phyloP scores from a whole-genome alignment of 1,139 yeast species.

The Yamadazyma dendronema region DNA sequence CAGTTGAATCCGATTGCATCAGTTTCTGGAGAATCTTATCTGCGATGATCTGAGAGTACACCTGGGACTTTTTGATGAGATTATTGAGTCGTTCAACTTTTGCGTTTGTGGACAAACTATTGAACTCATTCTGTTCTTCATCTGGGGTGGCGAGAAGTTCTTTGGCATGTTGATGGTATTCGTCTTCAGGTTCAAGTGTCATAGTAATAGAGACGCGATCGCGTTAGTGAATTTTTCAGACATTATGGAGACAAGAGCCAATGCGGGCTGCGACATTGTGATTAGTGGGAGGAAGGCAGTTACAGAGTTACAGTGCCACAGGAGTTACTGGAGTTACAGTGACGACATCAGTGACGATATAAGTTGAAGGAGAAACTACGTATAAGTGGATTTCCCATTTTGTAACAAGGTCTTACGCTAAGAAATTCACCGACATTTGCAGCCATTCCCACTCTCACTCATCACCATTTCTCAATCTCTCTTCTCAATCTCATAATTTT shows the following conservation, averaged over 20 bases:
- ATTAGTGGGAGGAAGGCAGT: no score
- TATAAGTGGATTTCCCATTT: no score
- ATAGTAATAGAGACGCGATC: not conserved
- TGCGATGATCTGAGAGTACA: slow-evolving; percentile 79
- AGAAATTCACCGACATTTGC: no score
- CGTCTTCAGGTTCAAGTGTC: slow-evolving; percentile 4
- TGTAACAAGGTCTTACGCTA: no score
- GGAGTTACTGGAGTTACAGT: no score
- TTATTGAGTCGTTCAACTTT: slow-evolving; percentile 66
- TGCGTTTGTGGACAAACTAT: slow-evolving; percentile 32
- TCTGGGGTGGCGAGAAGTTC: slow-evolving; percentile 4
- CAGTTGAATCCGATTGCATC: slow-evolving; percentile 6
- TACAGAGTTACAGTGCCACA: no score
- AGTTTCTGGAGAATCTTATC: slow-evolving; percentile 52
- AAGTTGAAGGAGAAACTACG: no score
- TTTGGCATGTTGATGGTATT: slow-evolving; percentile 4
- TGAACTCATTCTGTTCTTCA: slow-evolving; percentile 39
- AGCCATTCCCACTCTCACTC: not conserved
- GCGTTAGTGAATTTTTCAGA: no score
- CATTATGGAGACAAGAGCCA: not conserved
- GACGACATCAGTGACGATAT: no score
- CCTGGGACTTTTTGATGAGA: slow-evolving; percentile 77
- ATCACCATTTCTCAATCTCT: not conserved
- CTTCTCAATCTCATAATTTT: not conserved
- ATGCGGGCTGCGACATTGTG: no score